phyloP scores from a whole-genome alignment of 208 protist genomes.

The Naegleria fowleri region DNA sequence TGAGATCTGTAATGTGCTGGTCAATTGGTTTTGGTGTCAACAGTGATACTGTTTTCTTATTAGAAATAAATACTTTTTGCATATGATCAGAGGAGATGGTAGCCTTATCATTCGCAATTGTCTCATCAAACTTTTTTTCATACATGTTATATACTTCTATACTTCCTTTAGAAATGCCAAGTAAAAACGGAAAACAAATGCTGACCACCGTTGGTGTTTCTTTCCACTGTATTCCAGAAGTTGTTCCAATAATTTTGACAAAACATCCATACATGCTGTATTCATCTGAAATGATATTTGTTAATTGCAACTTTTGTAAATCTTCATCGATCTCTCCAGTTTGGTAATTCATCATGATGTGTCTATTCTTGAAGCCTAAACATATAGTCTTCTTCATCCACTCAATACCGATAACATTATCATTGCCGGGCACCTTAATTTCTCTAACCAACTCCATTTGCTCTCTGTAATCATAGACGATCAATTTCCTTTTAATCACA shows the following conservation, averaged over 20 bases:
- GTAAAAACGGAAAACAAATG: neutral
- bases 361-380: neutral
- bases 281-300: neutral
- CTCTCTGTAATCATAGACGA: neutral
- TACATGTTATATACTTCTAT: conserved; percentile 21
- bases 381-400: conserved; percentile 24
- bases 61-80: neutral
- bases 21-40: conserved; percentile 1
- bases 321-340: conserved; percentile 10
- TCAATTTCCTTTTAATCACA: neutral
- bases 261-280: conserved; percentile 5
- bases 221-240: conserved; percentile 1
- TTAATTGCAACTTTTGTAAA: conserved; percentile 12
- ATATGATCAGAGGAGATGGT: neutral
- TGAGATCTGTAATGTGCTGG: neutral
- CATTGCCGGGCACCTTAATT: neutral
- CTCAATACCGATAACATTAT: neutral
- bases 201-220: neutral
- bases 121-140: neutral
- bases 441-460: neutral
- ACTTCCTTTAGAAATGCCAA: neutral
- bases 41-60: neutral
- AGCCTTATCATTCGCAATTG: neutral
- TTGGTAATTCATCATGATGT: neutral
- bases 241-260: conserved; percentile 9